Evolutionary conservation across 1,139 yeast species (phyloP).

Genomic region (Magnusiomyces tetraspermus): DNA sequence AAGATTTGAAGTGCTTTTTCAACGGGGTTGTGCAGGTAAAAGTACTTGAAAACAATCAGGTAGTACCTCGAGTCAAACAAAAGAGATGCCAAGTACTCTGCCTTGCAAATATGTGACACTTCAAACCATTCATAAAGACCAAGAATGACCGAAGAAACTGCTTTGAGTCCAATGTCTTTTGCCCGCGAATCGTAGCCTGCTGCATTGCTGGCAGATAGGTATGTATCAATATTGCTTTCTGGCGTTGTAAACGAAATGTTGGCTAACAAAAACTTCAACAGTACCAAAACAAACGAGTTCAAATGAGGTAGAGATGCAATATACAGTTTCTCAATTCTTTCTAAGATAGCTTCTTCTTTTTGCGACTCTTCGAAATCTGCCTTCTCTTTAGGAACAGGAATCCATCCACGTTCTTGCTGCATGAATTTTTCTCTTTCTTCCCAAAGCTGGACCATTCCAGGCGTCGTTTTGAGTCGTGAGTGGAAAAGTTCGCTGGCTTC

Average conservation of each 20-base stretch:
- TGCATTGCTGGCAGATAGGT: constrained; percentile 9
- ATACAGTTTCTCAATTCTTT: constrained; percentile 56
- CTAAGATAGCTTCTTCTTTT: constrained; percentile 38
- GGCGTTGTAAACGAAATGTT: constrained; percentile 24
- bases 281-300: constrained; percentile 52
- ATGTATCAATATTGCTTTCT: constrained; percentile 15
- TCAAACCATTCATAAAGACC: constrained; percentile 69
- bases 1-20: constrained; percentile 29
- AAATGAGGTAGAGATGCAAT: constrained; percentile 43
- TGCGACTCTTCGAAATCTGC: constrained; percentile 7
- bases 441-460: constrained; percentile 62
- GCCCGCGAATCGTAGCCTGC: constrained; percentile 36
- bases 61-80: constrained; percentile 66
- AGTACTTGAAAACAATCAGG: constrained; percentile 36
- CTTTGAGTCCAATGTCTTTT: constrained; percentile 58
- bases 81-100: constrained; percentile 61
- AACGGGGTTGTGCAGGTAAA: constrained; percentile 31
- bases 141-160: constrained; percentile 47
- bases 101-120: constrained; percentile 64
- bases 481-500: constrained; percentile 67
- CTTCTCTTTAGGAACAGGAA: constrained; percentile 12
- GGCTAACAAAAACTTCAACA: constrained; percentile 52
- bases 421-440: constrained; percentile 59
- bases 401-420: constrained; percentile 68
- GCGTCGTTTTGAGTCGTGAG: constrained; percentile 54